These are phyloP conservation scores for Pleurotus platypus DNA, from an alignment of 768 basidiomycete genomes.

Conservation along the genomic window DNA sequence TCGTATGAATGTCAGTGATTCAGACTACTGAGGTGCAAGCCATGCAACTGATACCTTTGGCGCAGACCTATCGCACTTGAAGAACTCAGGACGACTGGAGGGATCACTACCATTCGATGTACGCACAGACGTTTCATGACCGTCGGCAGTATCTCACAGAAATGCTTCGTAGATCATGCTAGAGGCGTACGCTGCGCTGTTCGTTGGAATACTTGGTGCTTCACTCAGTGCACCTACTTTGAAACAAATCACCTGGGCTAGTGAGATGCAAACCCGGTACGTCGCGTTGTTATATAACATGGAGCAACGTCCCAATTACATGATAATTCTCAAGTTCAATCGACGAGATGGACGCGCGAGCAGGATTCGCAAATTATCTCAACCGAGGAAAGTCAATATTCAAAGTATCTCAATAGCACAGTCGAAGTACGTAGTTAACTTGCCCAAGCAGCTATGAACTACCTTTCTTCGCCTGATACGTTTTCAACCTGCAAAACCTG, in stretches of 20 bases:
- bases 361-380: conserved; percentile 59
- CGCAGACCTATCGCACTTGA: conserved; percentile 71
- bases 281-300: conserved; percentile 18
- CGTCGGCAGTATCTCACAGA: not conserved
- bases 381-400: conserved; percentile 54
- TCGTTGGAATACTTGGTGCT: conserved; percentile 71
- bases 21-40: not conserved
- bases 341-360: conserved; percentile 71
- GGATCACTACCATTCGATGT: conserved; percentile 65
- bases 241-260: conserved; percentile 85
- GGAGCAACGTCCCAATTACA: not conserved
- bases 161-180: conserved; percentile 50
- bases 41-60: conserved; percentile 7
- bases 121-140: conserved; percentile 12
- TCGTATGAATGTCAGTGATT: conserved; percentile 68
- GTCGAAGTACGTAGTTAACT: not conserved
- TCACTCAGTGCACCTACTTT: conserved; percentile 63
- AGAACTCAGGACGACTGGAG: conserved; percentile 71
- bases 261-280: conserved; percentile 82
- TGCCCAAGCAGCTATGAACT: not conserved
- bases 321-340: conserved; percentile 47
- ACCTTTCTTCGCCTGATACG: conserved; percentile 18
- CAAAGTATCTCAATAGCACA: conserved; percentile 11
- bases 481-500: conserved; percentile 29
- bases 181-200: conserved; percentile 60